Conservation (phyloP, 352 stramenopile species). For the Phytophthora pseudosyringae region DNA sequence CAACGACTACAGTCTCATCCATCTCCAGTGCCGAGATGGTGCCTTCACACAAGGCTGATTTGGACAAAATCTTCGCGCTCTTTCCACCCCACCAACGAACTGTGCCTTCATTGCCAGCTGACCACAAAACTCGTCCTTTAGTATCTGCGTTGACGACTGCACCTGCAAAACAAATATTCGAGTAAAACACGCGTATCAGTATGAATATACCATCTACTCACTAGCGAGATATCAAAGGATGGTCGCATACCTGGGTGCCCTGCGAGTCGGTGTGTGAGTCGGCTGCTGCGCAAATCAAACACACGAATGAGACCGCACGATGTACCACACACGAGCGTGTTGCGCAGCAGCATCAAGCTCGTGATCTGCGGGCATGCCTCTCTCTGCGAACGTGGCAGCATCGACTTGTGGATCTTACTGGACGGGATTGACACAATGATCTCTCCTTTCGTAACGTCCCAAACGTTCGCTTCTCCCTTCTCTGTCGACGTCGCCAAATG, state of each 20-base stretch:
- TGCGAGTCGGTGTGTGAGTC: constrained; percentile 82
- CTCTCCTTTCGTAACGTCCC: constrained; percentile 88
- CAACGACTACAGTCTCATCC: constrained; percentile 89
- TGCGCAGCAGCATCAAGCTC: constrained; percentile 89
- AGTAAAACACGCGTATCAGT: constrained; percentile 1
- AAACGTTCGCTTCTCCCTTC: constrained; percentile 88
- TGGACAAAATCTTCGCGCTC: constrained; percentile 85
- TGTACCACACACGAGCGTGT: constrained; percentile 88
- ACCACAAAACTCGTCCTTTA: constrained; percentile 88
- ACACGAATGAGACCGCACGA: constrained; percentile 88
- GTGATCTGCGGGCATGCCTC: constrained; percentile 80
- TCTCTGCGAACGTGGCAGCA: constrained; percentile 68
- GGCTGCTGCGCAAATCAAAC: constrained; percentile 82
- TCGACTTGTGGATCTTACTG: constrained; percentile 86
- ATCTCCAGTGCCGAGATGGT: constrained; percentile 85
- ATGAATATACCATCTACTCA: background rate
- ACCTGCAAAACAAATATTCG: constrained; percentile 45
- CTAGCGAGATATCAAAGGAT: background rate
- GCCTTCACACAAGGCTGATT: constrained; percentile 81
- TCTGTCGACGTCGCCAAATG: constrained; percentile 86
- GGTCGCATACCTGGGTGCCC: constrained; percentile 75
- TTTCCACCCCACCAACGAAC: constrained; percentile 91
- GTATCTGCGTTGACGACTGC: constrained; percentile 85
- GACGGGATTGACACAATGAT: constrained; percentile 81
- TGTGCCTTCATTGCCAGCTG: constrained; percentile 77